Conservation (phyloP, 805 yeast species). For the Metschnikowia sp. region DNA sequence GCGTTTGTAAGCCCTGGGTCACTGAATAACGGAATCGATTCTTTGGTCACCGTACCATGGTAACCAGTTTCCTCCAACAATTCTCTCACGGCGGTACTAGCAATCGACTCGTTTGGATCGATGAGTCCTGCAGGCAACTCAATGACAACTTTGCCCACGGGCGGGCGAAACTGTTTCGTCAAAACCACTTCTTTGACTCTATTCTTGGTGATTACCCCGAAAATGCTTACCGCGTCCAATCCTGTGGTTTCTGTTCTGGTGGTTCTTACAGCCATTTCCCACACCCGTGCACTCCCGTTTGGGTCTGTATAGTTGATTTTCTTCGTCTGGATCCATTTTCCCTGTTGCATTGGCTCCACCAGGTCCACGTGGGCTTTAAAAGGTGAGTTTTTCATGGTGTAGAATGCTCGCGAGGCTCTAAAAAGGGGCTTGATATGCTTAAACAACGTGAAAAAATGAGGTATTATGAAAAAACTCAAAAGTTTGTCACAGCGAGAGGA, state of each 20-base stretch:
- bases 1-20: constrained; percentile 92
- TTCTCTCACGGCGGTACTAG: constrained; percentile 82
- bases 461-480: no score
- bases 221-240: constrained; percentile 88
- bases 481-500: no score
- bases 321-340: constrained; percentile 51
- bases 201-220: constrained; percentile 64
- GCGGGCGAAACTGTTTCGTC: constrained; percentile 92
- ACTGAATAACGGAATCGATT: constrained; percentile 46
- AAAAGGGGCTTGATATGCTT: background rate
- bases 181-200: constrained; percentile 43
- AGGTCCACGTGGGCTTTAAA: constrained; percentile 31
- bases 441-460: constrained; percentile 1
- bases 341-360: constrained; percentile 32
- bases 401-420: background rate
- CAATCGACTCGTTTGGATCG: constrained; percentile 77
- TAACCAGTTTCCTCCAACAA: constrained; percentile 92
- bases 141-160: constrained; percentile 80
- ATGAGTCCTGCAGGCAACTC: constrained; percentile 95
- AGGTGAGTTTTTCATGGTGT: constrained; percentile 25
- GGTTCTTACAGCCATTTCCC: constrained; percentile 88
- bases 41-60: constrained; percentile 53
- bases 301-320: constrained; percentile 74
- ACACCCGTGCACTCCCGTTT: constrained; percentile 59
- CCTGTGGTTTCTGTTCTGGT: constrained; percentile 60